A percentile compares a stretch with the other conserved stretches of the same genome.
Evolutionary conservation across 2,329 filamentous ascomycete species (phyloP).

Genomic region (Elsinoe perseae): DNA sequence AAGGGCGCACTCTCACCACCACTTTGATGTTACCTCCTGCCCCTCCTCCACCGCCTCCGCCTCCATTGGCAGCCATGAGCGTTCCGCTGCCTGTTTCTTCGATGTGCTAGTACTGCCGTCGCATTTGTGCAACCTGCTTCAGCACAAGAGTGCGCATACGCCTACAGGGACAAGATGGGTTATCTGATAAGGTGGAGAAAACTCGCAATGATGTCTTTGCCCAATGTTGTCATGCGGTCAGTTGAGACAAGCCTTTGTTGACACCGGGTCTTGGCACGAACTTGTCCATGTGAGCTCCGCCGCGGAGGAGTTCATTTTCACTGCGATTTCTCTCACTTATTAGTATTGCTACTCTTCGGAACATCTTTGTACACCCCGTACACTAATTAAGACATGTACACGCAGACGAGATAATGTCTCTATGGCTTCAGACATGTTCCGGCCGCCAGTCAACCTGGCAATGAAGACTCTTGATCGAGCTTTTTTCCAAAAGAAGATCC

Average conservation of each 20-base stretch:
- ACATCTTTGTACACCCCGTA: too few species aligned
- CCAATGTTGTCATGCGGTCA: neutral
- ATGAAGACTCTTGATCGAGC: slow-evolving; percentile 74
- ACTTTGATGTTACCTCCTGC: slow-evolving; percentile 92
- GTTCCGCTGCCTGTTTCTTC: neutral
- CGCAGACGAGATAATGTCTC: neutral
- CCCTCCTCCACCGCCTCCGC: slow-evolving; percentile 16
- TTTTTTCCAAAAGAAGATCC: slow-evolving; percentile 70
- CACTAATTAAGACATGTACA: too few species aligned
- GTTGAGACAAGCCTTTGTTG: slow-evolving; percentile 3
- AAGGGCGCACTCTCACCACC: slow-evolving; percentile 91
- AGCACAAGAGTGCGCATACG: neutral
- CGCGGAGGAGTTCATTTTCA: too few species aligned
- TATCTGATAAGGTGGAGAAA: too few species aligned
- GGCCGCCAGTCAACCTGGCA: slow-evolving; percentile 71
- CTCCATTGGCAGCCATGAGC: slow-evolving; percentile 7
- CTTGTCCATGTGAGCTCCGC: slow-evolving; percentile 4
- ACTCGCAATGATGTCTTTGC: neutral
- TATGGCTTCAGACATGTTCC: slow-evolving; percentile 51
- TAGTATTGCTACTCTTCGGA: too few species aligned
- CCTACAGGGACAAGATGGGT: neutral
- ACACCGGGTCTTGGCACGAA: slow-evolving; percentile 8
- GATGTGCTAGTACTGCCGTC: neutral
- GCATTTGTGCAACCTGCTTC: neutral
- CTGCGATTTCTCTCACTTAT: too few species aligned